Evolutionary conservation across 257 asterid genomes (phyloP).

Genomic region (Solanum dulcamara): DNA sequence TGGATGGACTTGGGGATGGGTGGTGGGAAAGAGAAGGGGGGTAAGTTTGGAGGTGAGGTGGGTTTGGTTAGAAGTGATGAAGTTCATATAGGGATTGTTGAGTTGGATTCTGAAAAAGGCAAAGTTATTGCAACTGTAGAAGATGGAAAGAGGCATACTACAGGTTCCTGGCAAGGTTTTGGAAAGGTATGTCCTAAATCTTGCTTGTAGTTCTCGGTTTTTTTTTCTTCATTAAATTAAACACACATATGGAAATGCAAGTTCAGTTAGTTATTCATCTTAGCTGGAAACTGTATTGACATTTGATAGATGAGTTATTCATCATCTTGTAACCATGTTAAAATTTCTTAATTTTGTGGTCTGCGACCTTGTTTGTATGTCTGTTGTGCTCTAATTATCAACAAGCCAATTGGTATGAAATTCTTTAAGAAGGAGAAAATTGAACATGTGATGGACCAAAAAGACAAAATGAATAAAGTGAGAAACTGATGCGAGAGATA

Average conservation of each 20-base stretch:
- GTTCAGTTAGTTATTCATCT: background rate
- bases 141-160: slow-evolving; percentile 10
- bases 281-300: background rate
- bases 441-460: background rate
- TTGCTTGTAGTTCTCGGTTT: background rate
- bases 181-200: slow-evolving; percentile 33
- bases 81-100: slow-evolving; percentile 12
- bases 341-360: background rate
- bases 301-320: background rate
- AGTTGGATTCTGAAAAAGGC: slow-evolving; percentile 47
- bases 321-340: background rate
- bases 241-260: background rate
- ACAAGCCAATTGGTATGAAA: background rate
- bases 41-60: slow-evolving; percentile 21
- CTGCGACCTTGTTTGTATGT: background rate
- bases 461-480: background rate
- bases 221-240: background rate
- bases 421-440: background rate
- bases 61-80: slow-evolving; percentile 16
- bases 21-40: slow-evolving; percentile 18
- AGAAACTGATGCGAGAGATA: background rate
- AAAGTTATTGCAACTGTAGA: slow-evolving; percentile 17
- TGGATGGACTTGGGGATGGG: slow-evolving; percentile 72
- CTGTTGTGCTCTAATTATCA: background rate
- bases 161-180: slow-evolving; percentile 25